phyloP scores from a whole-genome alignment of 1,139 yeast species.

The Suhomyces terraborum region DNA sequence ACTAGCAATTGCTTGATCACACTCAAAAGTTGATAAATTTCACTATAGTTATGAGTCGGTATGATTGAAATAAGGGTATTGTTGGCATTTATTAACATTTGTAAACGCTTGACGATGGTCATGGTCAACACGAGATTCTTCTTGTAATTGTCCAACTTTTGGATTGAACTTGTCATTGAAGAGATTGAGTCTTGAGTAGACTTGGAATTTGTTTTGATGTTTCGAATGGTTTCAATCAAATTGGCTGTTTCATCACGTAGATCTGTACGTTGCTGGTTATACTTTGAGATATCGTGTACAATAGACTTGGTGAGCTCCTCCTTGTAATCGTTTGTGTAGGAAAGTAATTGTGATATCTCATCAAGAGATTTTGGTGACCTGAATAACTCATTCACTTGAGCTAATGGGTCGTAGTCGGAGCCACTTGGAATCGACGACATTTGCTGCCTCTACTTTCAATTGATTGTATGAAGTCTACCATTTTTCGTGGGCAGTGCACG shows the following conservation, averaged over 20 bases:
- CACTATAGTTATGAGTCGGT: slow-evolving; percentile 53
- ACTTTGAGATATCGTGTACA: slow-evolving; percentile 29
- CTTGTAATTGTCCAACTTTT: slow-evolving; percentile 77
- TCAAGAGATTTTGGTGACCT: slow-evolving; percentile 44
- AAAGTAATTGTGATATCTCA: slow-evolving; percentile 50
- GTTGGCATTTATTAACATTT: slow-evolving; percentile 81
- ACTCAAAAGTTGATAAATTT: slow-evolving; percentile 65
- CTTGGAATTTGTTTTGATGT: slow-evolving; percentile 32
- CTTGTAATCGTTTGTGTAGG: slow-evolving; percentile 46
- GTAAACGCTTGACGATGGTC: slow-evolving; percentile 83
- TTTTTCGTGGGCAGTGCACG: slow-evolving; percentile 2
- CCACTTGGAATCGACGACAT: slow-evolving; percentile 9
- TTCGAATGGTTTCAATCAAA: slow-evolving; percentile 42
- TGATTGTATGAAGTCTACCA: neutral
- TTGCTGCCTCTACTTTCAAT: neutral
- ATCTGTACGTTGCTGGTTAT: slow-evolving; percentile 27
- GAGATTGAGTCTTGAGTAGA: slow-evolving; percentile 65
- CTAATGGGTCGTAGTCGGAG: slow-evolving; percentile 32
- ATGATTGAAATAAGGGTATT: slow-evolving; percentile 58
- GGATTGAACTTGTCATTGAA: slow-evolving; percentile 74
- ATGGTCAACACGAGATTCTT: slow-evolving; percentile 78
- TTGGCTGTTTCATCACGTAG: slow-evolving; percentile 47
- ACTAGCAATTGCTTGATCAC: slow-evolving; percentile 79
- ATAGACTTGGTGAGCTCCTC: slow-evolving; percentile 46
- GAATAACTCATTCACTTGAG: slow-evolving; percentile 41